These are phyloP conservation scores for Fimicolochytrium jonesii DNA, from an alignment of 192 early-diverging fungal genomes.

Conservation along the genomic window DNA sequence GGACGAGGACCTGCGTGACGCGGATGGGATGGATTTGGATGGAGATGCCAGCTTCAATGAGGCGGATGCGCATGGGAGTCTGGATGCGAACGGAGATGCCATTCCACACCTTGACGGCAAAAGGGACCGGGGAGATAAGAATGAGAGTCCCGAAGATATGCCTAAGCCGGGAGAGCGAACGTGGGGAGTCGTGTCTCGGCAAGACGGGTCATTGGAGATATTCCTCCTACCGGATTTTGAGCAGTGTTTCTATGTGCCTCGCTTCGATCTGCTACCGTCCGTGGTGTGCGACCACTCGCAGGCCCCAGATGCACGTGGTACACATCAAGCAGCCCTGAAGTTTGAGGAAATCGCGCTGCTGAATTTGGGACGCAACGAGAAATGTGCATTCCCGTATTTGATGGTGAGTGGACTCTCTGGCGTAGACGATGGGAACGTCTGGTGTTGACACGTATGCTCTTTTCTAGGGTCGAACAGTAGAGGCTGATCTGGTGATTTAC, in stretches of 20 bases:
- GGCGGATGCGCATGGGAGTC: not conserved
- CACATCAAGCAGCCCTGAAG: slow-evolving; percentile 32
- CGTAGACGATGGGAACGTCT: not conserved
- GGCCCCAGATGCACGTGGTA: not conserved
- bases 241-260: slow-evolving; percentile 48
- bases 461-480: slow-evolving; percentile 55
- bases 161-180: slow-evolving; percentile 36
- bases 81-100: not conserved
- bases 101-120: not conserved
- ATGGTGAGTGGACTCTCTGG: slow-evolving; percentile 48
- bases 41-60: slow-evolving; percentile 14
- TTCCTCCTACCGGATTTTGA: slow-evolving; percentile 33
- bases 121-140: too few species aligned
- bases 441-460: not conserved
- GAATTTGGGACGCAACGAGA: slow-evolving; percentile 51
- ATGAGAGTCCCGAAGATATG: slow-evolving; percentile 40
- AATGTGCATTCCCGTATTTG: slow-evolving; percentile 58
- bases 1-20: not conserved
- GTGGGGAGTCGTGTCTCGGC: slow-evolving; percentile 65
- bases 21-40: slow-evolving; percentile 5
- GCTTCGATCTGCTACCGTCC: slow-evolving; percentile 56
- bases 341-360: slow-evolving; percentile 69
- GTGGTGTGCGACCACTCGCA: slow-evolving; percentile 47
- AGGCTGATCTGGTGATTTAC: slow-evolving; percentile 70
- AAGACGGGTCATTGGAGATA: slow-evolving; percentile 60